Conservation (phyloP, 306 rosid species). For the Chamaecrista fasciculata region DNA sequence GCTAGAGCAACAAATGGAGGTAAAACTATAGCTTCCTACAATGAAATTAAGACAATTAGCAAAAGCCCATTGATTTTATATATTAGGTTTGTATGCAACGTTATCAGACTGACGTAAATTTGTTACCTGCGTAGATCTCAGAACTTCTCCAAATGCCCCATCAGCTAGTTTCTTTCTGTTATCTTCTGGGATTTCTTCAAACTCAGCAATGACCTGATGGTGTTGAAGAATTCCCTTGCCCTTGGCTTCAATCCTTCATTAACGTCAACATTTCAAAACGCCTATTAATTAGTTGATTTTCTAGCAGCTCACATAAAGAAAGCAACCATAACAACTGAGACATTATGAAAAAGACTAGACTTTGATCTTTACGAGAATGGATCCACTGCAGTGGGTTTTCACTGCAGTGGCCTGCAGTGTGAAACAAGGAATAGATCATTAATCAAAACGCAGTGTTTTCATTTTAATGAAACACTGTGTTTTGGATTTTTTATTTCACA, state of each 20-base stretch:
- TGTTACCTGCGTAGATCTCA: constrained; percentile 70
- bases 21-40: constrained; percentile 78
- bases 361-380: constrained; percentile 24
- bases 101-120: neutral
- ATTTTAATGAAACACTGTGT: too few species aligned
- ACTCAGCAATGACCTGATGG: constrained; percentile 81
- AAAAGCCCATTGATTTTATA: neutral
- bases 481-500: too few species aligned
- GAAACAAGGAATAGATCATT: too few species aligned
- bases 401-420: too few species aligned
- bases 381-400: too few species aligned
- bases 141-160: constrained; percentile 75
- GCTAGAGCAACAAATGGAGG: constrained; percentile 97
- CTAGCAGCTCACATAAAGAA: neutral
- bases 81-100: neutral
- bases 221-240: constrained; percentile 93
- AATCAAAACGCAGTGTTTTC: too few species aligned
- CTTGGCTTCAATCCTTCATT: constrained; percentile 49
- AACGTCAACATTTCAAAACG: neutral
- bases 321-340: neutral
- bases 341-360: neutral
- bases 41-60: neutral
- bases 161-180: constrained; percentile 55
- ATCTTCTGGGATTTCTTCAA: constrained; percentile 78
- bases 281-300: neutral